Percentiles rank a stretch among this genome's conserved stretches.
These are phyloP conservation scores for Claviceps sp. DNA, from an alignment of 2,329 filamentous ascomycete species.

Conservation along the genomic window DNA sequence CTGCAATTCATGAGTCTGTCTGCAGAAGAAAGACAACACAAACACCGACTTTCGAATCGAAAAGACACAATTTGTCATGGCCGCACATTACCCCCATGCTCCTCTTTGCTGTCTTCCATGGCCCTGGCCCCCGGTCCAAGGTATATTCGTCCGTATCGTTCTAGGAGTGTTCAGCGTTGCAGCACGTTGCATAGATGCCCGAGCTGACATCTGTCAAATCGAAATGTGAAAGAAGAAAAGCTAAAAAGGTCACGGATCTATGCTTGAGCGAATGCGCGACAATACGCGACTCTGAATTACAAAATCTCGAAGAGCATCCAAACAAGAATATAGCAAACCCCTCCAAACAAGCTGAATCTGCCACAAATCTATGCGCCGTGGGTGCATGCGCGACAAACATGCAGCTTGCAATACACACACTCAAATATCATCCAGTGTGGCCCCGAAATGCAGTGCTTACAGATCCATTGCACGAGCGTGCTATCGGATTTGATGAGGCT, in stretches of 20 bases:
- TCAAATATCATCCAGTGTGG: conserved; percentile 58
- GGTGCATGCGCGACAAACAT: conserved; percentile 47
- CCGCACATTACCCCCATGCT: not conserved
- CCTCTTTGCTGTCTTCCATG: not conserved
- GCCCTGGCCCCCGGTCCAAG: not conserved
- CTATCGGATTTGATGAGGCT: conserved; percentile 54
- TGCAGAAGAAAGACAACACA: too few relatives aligned
- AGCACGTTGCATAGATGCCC: not conserved
- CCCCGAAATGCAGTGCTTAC: conserved; percentile 49
- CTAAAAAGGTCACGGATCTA: conserved; percentile 4
- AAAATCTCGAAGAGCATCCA: too few relatives aligned
- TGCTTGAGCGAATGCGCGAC: conserved; percentile 1
- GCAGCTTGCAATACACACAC: conserved; percentile 54
- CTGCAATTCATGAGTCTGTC: not conserved
- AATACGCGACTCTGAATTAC: too few relatives aligned
- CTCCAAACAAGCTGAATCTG: not conserved
- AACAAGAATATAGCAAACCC: too few relatives aligned
- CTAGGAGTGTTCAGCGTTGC: not conserved
- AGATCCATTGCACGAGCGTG: conserved; percentile 52
- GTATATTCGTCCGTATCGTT: not conserved
- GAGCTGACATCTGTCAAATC: not conserved
- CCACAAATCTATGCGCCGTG: conserved; percentile 17
- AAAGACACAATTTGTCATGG: too few relatives aligned
- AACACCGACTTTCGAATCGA: too few relatives aligned
- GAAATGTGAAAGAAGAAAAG: not conserved